Evolutionary conservation across 2,329 filamentous ascomycete species (phyloP), one percentile per base, ranked within the genome.

Genomic region (Hymenoscyphus repandus): DNA sequence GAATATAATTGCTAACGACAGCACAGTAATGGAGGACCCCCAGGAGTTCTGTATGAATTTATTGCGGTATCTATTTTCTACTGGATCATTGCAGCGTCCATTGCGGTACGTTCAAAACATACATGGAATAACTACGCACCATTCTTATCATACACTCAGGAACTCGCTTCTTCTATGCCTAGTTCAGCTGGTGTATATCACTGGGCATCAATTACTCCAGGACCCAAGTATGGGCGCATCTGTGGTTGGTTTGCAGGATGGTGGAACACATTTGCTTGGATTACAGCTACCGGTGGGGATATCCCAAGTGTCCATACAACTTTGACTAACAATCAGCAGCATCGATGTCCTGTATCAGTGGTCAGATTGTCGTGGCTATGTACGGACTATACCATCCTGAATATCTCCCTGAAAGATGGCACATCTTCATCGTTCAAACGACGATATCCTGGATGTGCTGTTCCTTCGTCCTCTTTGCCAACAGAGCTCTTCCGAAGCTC

Each of bases 41-140:
- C 81, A 0, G 80, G 80, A 12, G 76, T 82, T 0, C 67, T 85
- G 1, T 85, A 83, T 65, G 81, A 83, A 66, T 82, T 84, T 48
- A 72, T 78, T 44, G 72, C 66, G 13, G 70, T 74, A 3, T 72
- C 72, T 1, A 59, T 75, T 36, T 76, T 75, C 62, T 79, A 78
- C 61, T 73, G 71, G 61, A 68, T 75, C 59, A 70, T 79, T 50
- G 72, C 71, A 33, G 70, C 73, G 6, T 76, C 70, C 31, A 70
- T 79, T 40, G 75, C 76, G 15, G 75, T 78, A 56, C 39, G 55
- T 52, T 22, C 15, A 18, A 17, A 17, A 3, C 13, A 18, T 12
- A 6, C 15, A 5, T 32, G 12, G 33, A 15, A 18, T 18, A 18
- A 6, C 15, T 38, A 22, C 12, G 18, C 13, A 5, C 10, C 6